Conservation (phyloP, 129 eudicot species). For the Pittosporum tobira region DNA sequence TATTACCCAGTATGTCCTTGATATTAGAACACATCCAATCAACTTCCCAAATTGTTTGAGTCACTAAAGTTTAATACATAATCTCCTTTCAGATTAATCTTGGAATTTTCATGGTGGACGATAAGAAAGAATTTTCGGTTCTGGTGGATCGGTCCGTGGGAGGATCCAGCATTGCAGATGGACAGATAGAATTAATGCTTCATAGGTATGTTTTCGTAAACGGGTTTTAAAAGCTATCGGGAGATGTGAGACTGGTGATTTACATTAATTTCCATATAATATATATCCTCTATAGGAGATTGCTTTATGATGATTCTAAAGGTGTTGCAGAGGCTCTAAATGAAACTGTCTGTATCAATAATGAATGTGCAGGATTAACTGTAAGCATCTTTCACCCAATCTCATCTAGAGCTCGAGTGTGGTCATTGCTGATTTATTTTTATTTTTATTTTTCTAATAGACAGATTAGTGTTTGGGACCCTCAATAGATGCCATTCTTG, state of each 20-base stretch:
- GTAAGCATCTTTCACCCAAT: conserved; percentile 11
- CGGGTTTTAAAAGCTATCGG: background rate
- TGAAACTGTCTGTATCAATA: conserved; percentile 18
- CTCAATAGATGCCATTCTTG: background rate
- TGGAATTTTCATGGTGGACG: conserved; percentile 18
- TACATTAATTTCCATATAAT: background rate
- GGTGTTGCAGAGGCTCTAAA: conserved; percentile 32
- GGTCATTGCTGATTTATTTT: background rate
- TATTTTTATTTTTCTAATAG: background rate
- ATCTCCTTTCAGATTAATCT: conserved; percentile 21
- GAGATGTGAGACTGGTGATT: background rate
- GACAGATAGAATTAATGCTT: conserved; percentile 25
- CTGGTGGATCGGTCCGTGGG: conserved; percentile 26
- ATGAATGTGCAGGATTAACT: conserved; percentile 18
- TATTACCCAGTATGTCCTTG: conserved; percentile 23
- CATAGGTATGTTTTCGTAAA: conserved; percentile 15
- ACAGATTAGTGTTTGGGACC: too few relatives aligned
- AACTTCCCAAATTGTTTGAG: background rate
- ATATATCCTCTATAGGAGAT: conserved; percentile 12
- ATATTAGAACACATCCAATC: background rate
- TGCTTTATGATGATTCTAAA: conserved; percentile 23
- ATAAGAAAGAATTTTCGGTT: conserved; percentile 16
- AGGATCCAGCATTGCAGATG: conserved; percentile 25
- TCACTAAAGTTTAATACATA: background rate
- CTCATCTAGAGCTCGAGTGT: background rate